These are phyloP conservation scores for Naumovozyma dairenensis DNA, from an alignment of 805 yeast species.

Conservation along the genomic window DNA sequence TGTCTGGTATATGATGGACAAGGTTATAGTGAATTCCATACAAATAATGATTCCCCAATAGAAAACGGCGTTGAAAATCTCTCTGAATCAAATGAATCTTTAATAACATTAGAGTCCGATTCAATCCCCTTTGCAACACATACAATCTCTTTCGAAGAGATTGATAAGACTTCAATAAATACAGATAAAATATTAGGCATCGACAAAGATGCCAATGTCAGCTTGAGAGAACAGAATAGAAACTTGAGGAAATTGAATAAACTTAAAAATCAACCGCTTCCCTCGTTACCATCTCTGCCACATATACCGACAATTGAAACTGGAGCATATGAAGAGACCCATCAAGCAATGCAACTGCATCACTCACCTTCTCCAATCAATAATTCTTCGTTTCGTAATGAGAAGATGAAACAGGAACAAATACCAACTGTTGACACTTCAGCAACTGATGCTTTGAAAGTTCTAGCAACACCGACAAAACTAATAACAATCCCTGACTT, in stretches of 20 bases:
- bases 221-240: conserved; percentile 22
- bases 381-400: background rate
- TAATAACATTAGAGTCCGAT: conserved; percentile 5
- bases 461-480: conserved; percentile 23
- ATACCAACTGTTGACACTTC: background rate
- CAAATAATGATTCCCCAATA: conserved; percentile 1
- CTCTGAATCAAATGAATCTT: conserved; percentile 1
- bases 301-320: too few species aligned
- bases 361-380: background rate
- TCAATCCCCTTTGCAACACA: conserved; percentile 25
- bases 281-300: background rate
- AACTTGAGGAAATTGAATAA: conserved; percentile 12
- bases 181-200: conserved; percentile 22
- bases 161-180: conserved; percentile 6
- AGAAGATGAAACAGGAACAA: background rate
- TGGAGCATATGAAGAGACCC: background rate
- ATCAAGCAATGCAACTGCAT: background rate
- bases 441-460: conserved; percentile 12
- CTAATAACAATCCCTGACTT: conserved; percentile 21
- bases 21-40: conserved; percentile 25
- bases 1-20: conserved; percentile 32
- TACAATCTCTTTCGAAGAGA: conserved; percentile 20
- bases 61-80: too few species aligned
- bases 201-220: conserved; percentile 27
- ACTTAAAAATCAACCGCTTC: too few species aligned